Conservation (phyloP, 108 stramenopile genomes). For the Cylindrotheca fusiformis region DNA sequence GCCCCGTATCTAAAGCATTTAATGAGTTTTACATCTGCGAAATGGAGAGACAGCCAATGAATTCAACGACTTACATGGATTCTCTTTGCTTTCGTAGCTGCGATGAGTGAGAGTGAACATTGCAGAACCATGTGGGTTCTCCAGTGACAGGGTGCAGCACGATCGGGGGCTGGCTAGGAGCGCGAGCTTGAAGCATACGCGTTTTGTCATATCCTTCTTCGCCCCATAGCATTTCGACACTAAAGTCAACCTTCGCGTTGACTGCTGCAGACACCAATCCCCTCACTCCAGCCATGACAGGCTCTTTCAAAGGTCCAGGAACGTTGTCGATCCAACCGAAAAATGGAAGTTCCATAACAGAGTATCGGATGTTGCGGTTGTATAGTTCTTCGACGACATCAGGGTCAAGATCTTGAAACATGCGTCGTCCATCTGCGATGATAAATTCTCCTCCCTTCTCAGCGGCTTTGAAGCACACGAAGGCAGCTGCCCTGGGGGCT, state of each 20-base stretch:
- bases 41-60: background rate
- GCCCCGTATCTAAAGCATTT: slow-evolving; percentile 67
- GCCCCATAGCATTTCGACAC: slow-evolving; percentile 81
- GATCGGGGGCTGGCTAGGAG: slow-evolving; percentile 84
- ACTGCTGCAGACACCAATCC: slow-evolving; percentile 75
- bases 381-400: slow-evolving; percentile 76
- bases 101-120: slow-evolving; percentile 87
- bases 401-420: slow-evolving; percentile 75
- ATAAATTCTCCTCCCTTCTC: slow-evolving; percentile 89
- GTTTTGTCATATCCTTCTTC: slow-evolving; percentile 83
- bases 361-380: slow-evolving; percentile 77
- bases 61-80: slow-evolving; percentile 45
- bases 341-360: slow-evolving; percentile 89
- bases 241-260: slow-evolving; percentile 89
- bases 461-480: slow-evolving; percentile 90
- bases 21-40: background rate
- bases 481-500: slow-evolving; percentile 85
- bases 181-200: slow-evolving; percentile 84
- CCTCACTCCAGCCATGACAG: slow-evolving; percentile 60
- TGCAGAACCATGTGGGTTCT: slow-evolving; percentile 91
- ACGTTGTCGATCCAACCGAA: slow-evolving; percentile 83
- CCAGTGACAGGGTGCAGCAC: slow-evolving; percentile 81
- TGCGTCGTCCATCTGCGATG: slow-evolving; percentile 78
- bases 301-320: slow-evolving; percentile 54
- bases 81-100: slow-evolving; percentile 83